Conservation (phyloP, 78 protist genomes). For the Anaeramoeba ignava region DNA sequence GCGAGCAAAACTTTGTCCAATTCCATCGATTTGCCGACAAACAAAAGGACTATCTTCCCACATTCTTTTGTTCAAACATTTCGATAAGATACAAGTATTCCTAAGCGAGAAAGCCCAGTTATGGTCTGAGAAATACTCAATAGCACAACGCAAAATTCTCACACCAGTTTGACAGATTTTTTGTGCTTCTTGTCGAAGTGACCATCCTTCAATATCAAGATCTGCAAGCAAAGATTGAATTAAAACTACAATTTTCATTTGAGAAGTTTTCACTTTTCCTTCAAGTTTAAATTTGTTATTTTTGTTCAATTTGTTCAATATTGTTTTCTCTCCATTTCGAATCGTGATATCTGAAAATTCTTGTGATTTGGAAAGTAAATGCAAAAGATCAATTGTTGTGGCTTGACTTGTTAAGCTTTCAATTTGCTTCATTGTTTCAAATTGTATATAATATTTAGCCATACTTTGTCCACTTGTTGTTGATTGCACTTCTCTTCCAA, state of each 20-base stretch:
- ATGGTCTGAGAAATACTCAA: neutral
- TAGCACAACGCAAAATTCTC: neutral
- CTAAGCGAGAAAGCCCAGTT: neutral
- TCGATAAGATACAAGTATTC: neutral
- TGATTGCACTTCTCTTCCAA: neutral
- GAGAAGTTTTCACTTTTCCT: neutral
- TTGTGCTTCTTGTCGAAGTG: neutral
- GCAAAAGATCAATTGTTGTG: neutral
- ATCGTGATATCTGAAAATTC: neutral
- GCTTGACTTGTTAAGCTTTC: neutral
- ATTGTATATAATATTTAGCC: neutral
- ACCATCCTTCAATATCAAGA: neutral
- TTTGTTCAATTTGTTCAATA: neutral
- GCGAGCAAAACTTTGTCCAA: too few relatives aligned
- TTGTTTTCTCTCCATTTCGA: neutral
- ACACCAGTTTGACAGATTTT: neutral
- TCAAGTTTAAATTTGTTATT: neutral
- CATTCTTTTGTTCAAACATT: neutral
- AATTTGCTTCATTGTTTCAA: neutral
- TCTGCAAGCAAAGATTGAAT: neutral
- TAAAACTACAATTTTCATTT: neutral
- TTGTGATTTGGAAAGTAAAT: neutral
- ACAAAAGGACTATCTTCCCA: neutral
- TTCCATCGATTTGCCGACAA: too few relatives aligned
- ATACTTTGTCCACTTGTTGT: neutral